A percentile compares a stretch with the other conserved stretches of the same genome.
Conservation (phyloP, 805 yeast genomes). For the Phaffomyces opuntiae region DNA sequence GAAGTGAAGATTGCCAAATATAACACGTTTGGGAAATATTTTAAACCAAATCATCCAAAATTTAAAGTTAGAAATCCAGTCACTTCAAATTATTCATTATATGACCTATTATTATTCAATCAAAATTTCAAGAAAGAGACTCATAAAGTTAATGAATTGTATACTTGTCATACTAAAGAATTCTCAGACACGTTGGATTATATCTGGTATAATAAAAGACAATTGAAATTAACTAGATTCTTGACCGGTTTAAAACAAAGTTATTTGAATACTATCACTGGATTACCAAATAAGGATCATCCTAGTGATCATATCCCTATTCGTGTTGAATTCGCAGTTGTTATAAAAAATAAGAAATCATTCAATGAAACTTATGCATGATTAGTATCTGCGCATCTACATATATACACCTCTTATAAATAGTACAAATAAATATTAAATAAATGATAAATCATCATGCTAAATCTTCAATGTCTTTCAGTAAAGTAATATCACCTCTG, state of each 20-base stretch:
- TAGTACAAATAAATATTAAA: not conserved
- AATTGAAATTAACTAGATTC: slow-evolving; percentile 35
- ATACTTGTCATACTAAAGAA: slow-evolving; percentile 43
- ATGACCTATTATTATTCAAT: slow-evolving; percentile 19
- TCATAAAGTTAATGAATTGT: slow-evolving; percentile 9
- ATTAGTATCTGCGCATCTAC: too few species aligned
- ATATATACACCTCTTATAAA: too few species aligned
- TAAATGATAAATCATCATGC: not conserved
- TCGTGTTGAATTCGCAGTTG: slow-evolving; percentile 20
- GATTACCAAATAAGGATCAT: slow-evolving; percentile 50
- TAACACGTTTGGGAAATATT: slow-evolving; percentile 8
- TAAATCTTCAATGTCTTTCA: slow-evolving; percentile 31
- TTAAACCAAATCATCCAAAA: slow-evolving; percentile 13
- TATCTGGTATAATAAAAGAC: slow-evolving; percentile 42
- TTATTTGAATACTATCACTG: slow-evolving; percentile 27
- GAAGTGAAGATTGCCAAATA: slow-evolving; percentile 19
- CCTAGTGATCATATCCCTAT: slow-evolving; percentile 35
- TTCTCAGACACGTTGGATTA: slow-evolving; percentile 50
- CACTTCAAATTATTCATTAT: slow-evolving; percentile 22
- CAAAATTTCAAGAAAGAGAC: slow-evolving; percentile 1
- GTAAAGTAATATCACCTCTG: slow-evolving; percentile 37
- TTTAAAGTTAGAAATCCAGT: slow-evolving; percentile 26
- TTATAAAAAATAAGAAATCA: not conserved
- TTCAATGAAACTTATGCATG: too few species aligned
- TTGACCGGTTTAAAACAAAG: slow-evolving; percentile 41